Evolutionary conservation across 177 flowering plant species (phyloP), one percentile per base, ranked within the genome.

Genomic region (Vitis hybrid): DNA sequence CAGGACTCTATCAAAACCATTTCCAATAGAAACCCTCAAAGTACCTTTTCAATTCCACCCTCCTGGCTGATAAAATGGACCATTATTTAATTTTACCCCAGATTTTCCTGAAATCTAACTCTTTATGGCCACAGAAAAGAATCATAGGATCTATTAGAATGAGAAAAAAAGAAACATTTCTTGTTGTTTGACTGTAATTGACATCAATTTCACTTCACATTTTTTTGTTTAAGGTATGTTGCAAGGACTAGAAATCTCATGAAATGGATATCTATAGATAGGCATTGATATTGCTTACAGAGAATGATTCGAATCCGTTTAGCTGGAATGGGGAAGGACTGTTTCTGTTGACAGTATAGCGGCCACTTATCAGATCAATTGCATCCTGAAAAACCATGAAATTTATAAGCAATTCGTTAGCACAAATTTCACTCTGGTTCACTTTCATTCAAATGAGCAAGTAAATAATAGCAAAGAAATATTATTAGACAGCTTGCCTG

Each of bases 291-390:
- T 32, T 68, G 69, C 98, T 80, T 78, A 92, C 98, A 27, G 91
- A 86, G 46, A 89, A 56, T 27, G 97, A 76, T 55, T 92, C 98
- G 65, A 85, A 86, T 27, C 89, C 88, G 70, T 85, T 90, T 49
- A 85, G 85, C 84, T 86, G 94, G 77, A 89, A 87, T 7, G 97
- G 95, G 14, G 97, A 91, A 68, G 90, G 91, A 64, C 76, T 67
- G 69, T 78, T 78, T 73, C 81, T 80, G 77, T 73, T 86, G 66
- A 90, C 84, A 56, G 73, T 84, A 72, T 92, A 94, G 62, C 71
- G 91, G 18, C 97, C 99, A 77, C 95, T 89, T 27, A 94, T 74
- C 70, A 94, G 97, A 82, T 93, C 99, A 70, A 90, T 83, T 35
- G 99, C 98, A 84, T 95, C 99, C 99, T 95, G 88, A 55, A 71